Base-by-base conservation (phyloP, 2,329 filamentous ascomycete species). In the Cercospora sojina region DNA sequence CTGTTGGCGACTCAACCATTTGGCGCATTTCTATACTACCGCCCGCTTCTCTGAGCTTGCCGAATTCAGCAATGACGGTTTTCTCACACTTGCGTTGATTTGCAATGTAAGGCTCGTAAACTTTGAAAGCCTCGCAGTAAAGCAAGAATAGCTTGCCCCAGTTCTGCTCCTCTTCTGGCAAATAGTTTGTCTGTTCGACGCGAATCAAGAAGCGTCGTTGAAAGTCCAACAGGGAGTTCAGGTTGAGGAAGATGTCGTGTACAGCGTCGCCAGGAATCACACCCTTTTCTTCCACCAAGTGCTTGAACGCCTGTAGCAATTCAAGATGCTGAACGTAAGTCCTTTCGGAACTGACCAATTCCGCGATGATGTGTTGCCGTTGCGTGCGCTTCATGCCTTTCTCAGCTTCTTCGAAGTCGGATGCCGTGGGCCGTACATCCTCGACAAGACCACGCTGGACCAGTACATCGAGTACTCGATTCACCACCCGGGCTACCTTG, bases 271-370 rank as follows among this genome's bases (percentile, higher is more conserved):
- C 94, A 1, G 92, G 91, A 70, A 98, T 88, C 41, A 92, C 88
- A 41, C 93, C 93, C 71, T 90, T 93, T 76, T 96, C 91, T 73
- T 97, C 93, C 64, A 98, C 84, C 25, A 90, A 87, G 80, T 92
- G 94, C 81, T 97, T 98, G 76, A 98, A 86, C 59, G 93, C 90
- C 77, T 98, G 93, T 38, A 99, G 80, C 72, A 97, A 94, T 78
- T 98, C 94, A 62, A 99, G 82, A 81, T 99, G 95, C 78, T 98
- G 93, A 3, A 98, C 95, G 74, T 99, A 99, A 80, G 97, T 97
- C 69, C 95, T 89, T 80, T 99, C 95, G 1, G 94, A 98, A 73
- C 94, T 92, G 64, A 99, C 90, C 56, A 99, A 82, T 79, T 99
- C 95, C 75, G 91, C 89, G 51, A 99, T 87, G 68, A 98, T 92